Percentiles rank a stretch among this genome's conserved stretches.
Evolutionary conservation across 352 stramenopile species (phyloP).

Genomic region (Globisporangium recalcitrans): DNA sequence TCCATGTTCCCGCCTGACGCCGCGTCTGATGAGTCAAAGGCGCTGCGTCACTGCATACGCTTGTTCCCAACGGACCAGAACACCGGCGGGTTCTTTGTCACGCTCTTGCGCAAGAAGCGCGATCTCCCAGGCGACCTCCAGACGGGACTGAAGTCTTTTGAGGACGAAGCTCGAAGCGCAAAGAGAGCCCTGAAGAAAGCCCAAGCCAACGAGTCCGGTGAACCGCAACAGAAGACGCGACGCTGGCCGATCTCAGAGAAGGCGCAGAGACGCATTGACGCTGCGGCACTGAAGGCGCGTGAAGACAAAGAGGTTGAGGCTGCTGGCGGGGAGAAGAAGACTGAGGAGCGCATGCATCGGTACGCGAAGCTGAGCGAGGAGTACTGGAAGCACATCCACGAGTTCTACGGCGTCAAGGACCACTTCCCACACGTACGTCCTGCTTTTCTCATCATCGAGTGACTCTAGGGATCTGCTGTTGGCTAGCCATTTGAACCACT

Average conservation of each 20-base stretch:
- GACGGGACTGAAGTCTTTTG: constrained; percentile 38
- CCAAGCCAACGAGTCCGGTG: constrained; percentile 29
- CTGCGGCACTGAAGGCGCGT: background rate
- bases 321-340: constrained; percentile 3
- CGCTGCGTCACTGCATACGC: constrained; percentile 84
- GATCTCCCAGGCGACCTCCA: constrained; percentile 31
- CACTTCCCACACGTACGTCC: constrained; percentile 40
- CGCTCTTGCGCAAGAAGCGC: constrained; percentile 86
- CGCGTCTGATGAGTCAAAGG: constrained; percentile 37
- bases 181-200: constrained; percentile 21
- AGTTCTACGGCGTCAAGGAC: constrained; percentile 67
- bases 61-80: constrained; percentile 97
- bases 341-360: constrained; percentile 25
- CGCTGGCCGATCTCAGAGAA: constrained; percentile 36
- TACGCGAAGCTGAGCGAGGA: constrained; percentile 49
- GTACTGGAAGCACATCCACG: constrained; percentile 50
- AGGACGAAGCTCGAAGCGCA: constrained; percentile 17
- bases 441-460: background rate
- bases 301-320: constrained; percentile 17
- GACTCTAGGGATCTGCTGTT: background rate
- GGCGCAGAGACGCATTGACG: constrained; percentile 19
- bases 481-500: too few species aligned
- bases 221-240: constrained; percentile 25
- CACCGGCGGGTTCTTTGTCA: constrained; percentile 97
- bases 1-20: constrained; percentile 84